A percentile compares a stretch with the other conserved stretches of the same genome.
phyloP scores from a whole-genome alignment of 768 basidiomycete genomes.

The Amanita phalloides region DNA sequence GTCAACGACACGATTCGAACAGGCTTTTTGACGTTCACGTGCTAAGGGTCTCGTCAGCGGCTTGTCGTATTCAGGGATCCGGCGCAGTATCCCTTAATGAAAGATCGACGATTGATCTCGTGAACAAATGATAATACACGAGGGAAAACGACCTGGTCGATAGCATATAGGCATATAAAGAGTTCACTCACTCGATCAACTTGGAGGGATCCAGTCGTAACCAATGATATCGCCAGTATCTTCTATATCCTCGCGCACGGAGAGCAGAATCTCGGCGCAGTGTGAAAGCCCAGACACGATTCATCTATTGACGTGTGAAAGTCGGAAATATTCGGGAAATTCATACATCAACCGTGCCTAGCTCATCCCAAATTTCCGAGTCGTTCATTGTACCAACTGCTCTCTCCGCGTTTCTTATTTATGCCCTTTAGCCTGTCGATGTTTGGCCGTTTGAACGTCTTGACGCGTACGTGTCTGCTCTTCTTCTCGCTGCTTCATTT shows the following conservation, averaged over 20 bases:
- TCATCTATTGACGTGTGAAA: constrained; percentile 26
- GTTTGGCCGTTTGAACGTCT: too few relatives aligned
- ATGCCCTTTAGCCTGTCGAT: too few relatives aligned
- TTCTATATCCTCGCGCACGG: constrained; percentile 40
- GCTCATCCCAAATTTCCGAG: constrained; percentile 42
- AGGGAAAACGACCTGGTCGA: constrained; percentile 17
- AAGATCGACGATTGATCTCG: constrained; percentile 40
- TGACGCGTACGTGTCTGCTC: too few relatives aligned
- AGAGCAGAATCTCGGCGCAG: constrained; percentile 46
- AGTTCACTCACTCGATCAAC: constrained; percentile 28
- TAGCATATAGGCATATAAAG: neutral
- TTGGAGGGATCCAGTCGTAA: constrained; percentile 28
- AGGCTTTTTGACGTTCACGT: constrained; percentile 22
- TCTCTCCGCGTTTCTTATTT: too few relatives aligned
- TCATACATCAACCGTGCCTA: constrained; percentile 45
- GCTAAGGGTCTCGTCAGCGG: constrained; percentile 23
- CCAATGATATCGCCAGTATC: constrained; percentile 32
- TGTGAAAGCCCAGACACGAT: constrained; percentile 45
- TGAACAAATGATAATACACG: constrained; percentile 24
- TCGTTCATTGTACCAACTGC: too few relatives aligned
- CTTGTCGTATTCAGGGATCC: constrained; percentile 16
- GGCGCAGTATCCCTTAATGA: constrained; percentile 46
- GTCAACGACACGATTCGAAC: too few relatives aligned
- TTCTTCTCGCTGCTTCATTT: too few relatives aligned
- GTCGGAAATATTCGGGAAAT: neutral